phyloP scores from a whole-genome alignment of 1,284 basidiomycete genomes.

The Ganoderma leucocontextum region DNA sequence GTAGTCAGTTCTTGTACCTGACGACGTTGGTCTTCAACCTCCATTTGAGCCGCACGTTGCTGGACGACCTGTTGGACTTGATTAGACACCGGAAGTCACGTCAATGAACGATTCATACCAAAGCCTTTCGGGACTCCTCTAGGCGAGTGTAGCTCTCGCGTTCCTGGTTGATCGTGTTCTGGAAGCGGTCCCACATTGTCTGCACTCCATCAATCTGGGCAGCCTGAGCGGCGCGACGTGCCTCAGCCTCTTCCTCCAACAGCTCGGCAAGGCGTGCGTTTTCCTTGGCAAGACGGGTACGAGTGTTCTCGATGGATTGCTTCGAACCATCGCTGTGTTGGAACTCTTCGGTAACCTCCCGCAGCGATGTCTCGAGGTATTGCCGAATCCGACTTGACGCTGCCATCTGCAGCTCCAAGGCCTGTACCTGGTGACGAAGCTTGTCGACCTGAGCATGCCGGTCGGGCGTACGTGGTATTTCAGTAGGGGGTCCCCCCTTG shows the following conservation, averaged over 20 bases:
- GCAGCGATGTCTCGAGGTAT: constrained; percentile 69
- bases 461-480: constrained; percentile 53
- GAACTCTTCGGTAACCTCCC: constrained; percentile 69
- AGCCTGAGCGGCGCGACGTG: constrained; percentile 65
- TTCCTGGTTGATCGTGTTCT: constrained; percentile 66
- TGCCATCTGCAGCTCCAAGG: constrained; percentile 74
- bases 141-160: constrained; percentile 67
- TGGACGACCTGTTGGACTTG: constrained; percentile 60
- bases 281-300: constrained; percentile 63
- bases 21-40: constrained; percentile 68
- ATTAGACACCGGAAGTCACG: background rate
- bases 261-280: constrained; percentile 63
- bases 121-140: constrained; percentile 76
- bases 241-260: constrained; percentile 71
- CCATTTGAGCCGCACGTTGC: constrained; percentile 69
- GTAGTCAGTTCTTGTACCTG: constrained; percentile 67
- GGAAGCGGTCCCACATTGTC: constrained; percentile 75
- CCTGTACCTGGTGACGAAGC: constrained; percentile 72
- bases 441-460: constrained; percentile 55
- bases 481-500: constrained; percentile 44
- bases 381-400: constrained; percentile 73
- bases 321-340: constrained; percentile 73
- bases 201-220: constrained; percentile 72
- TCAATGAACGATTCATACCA: constrained; percentile 52
- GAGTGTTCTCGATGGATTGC: constrained; percentile 67